phyloP scores from a whole-genome alignment of 2,329 filamentous ascomycete genomes.

The Spiromastix sp. region DNA sequence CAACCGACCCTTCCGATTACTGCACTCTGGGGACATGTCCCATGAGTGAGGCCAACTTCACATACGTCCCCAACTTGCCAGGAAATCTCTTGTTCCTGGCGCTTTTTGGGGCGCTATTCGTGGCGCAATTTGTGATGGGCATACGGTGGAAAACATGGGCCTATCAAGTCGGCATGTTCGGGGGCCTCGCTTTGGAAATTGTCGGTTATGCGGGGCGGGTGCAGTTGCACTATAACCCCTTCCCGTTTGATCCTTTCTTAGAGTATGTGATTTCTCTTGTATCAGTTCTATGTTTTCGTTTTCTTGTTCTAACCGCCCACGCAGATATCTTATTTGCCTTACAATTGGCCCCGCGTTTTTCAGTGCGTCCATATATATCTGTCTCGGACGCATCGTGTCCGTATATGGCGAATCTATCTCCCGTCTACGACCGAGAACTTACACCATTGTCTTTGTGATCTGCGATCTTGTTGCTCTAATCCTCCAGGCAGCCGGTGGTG shows the following conservation, averaged over 20 bases:
- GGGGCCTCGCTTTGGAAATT: neutral
- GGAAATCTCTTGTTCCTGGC: neutral
- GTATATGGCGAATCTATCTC: slow-evolving; percentile 8
- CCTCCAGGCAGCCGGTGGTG: slow-evolving; percentile 46
- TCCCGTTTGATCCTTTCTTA: neutral
- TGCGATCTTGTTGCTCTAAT: slow-evolving; percentile 47
- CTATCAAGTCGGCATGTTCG: neutral
- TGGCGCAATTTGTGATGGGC: neutral
- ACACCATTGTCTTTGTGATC: slow-evolving; percentile 38
- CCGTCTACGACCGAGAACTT: slow-evolving; percentile 6
- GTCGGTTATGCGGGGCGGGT: neutral
- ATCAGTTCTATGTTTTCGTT: too few species aligned
- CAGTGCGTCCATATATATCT: neutral
- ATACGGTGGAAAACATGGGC: neutral
- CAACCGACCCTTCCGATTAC: too few species aligned
- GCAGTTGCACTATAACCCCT: neutral
- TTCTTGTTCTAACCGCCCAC: too few species aligned
- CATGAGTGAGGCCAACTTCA: neutral
- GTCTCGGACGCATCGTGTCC: slow-evolving; percentile 1
- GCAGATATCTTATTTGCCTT: neutral
- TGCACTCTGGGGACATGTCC: neutral
- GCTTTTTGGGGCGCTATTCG: neutral
- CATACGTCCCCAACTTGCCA: neutral
- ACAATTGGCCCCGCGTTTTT: neutral
- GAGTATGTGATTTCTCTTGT: too few species aligned